Conservation (phyloP, 78 protist species). For the Salpingoeca rosetta region DNA sequence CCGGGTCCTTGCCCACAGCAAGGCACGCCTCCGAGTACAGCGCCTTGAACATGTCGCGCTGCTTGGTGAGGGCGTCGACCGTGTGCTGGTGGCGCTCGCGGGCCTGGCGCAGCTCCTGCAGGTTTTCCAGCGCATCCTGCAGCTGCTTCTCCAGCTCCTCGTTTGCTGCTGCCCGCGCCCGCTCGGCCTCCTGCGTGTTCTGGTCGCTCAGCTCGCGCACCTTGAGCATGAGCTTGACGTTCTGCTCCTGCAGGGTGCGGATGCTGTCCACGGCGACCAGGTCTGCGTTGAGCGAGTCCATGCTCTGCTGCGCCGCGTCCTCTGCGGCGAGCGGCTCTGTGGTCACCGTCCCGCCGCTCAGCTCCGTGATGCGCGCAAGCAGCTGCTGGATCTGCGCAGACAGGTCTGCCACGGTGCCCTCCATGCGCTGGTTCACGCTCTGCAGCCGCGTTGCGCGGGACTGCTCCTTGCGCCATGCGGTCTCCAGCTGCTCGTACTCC, state of each 20-base stretch:
- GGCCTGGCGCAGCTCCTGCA: neutral
- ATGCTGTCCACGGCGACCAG: neutral
- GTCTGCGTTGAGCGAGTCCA: neutral
- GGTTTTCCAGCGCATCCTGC: neutral
- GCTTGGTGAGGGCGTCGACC: neutral
- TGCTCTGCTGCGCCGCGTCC: neutral
- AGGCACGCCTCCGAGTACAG: neutral
- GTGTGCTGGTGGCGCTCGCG: neutral
- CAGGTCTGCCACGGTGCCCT: neutral
- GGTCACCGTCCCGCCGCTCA: neutral
- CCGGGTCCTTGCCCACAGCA: neutral
- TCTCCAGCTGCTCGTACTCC: neutral
- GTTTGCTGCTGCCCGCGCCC: neutral
- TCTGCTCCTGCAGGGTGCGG: neutral
- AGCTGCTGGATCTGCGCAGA: neutral
- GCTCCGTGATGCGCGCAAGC: neutral
- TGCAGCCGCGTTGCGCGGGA: neutral
- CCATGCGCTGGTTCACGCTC: neutral
- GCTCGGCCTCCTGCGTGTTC: neutral
- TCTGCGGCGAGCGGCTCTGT: neutral
- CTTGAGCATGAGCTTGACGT: neutral
- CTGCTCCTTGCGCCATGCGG: neutral
- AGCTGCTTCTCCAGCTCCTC: neutral
- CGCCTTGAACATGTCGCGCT: constrained; percentile 9
- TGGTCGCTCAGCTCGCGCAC: neutral